phyloP scores from a whole-genome alignment of 129 eudicot genomes.

The Scalesia atractyloides region DNA sequence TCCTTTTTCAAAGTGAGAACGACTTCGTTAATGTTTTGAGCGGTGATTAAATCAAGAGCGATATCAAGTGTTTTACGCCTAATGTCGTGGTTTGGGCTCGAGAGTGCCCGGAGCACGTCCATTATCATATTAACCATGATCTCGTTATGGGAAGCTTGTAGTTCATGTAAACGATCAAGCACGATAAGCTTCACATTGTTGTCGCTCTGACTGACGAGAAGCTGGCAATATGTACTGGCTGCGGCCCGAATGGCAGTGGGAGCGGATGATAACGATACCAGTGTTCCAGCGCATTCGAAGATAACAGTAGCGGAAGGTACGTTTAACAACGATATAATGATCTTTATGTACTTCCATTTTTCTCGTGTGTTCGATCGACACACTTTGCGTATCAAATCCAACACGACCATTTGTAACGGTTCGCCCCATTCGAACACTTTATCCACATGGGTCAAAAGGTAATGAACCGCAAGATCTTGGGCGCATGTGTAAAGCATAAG shows the following conservation, averaged over 20 bases:
- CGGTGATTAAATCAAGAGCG: slow-evolving; percentile 87
- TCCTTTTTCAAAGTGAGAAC: slow-evolving; percentile 88
- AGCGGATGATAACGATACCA: slow-evolving; percentile 91
- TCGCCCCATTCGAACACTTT: slow-evolving; percentile 92
- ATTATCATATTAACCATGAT: slow-evolving; percentile 94
- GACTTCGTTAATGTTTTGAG: slow-evolving; percentile 87
- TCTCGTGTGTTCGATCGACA: slow-evolving; percentile 85
- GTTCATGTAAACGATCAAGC: slow-evolving; percentile 86
- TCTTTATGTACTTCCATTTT: slow-evolving; percentile 88
- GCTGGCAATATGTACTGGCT: slow-evolving; percentile 93
- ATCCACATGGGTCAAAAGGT: slow-evolving; percentile 79
- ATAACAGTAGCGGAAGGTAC: slow-evolving; percentile 94
- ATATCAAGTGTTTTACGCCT: slow-evolving; percentile 89
- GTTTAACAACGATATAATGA: slow-evolving; percentile 73
- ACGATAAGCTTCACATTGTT: slow-evolving; percentile 94
- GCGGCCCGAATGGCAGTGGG: slow-evolving; percentile 95
- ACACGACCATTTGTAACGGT: slow-evolving; percentile 85
- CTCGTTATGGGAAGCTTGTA: slow-evolving; percentile 72
- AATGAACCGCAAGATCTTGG: slow-evolving; percentile 86
- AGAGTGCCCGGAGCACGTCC: slow-evolving; percentile 95
- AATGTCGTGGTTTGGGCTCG: slow-evolving; percentile 94
- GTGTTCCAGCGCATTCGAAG: slow-evolving; percentile 94
- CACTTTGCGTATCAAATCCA: slow-evolving; percentile 89
- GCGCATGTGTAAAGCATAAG: slow-evolving; percentile 94
- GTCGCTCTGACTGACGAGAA: slow-evolving; percentile 87